Evolutionary conservation across 305 asterid species (phyloP).

Genomic region (Solanum aculeatissimum): DNA sequence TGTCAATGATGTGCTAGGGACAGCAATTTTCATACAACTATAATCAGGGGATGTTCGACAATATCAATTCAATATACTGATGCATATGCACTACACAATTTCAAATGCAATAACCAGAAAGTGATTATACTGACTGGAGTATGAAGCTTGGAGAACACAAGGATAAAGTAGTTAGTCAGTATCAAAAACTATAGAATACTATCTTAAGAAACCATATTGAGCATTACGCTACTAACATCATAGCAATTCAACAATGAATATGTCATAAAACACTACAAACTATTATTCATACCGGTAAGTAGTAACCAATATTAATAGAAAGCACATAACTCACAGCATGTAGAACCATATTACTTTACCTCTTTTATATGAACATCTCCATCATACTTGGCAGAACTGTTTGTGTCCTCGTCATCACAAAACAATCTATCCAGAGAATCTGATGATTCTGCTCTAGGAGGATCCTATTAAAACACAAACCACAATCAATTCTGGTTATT

Average conservation of each 20-base stretch:
- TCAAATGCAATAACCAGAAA: background rate
- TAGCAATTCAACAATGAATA: background rate
- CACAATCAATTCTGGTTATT: slow-evolving; percentile 2
- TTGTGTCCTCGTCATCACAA: slow-evolving; percentile 20
- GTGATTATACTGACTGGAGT: background rate
- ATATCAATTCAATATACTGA: background rate
- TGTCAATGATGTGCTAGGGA: background rate
- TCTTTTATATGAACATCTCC: slow-evolving; percentile 31
- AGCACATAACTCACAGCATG: background rate
- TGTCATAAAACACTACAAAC: background rate
- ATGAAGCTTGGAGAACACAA: background rate
- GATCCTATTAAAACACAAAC: slow-evolving; percentile 25
- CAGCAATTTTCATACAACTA: background rate
- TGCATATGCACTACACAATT: background rate
- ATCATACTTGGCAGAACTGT: slow-evolving; percentile 10
- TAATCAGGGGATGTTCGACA: background rate
- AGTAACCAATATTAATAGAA: background rate
- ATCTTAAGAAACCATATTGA: background rate
- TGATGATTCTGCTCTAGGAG: slow-evolving; percentile 32
- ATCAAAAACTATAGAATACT: background rate
- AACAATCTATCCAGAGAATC: slow-evolving; percentile 43
- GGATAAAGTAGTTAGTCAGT: background rate
- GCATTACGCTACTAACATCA: background rate
- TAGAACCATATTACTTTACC: slow-evolving; percentile 25
- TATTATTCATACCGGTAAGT: background rate